Percentiles rank a stretch among this genome's conserved stretches.
phyloP scores from a whole-genome alignment of 2,329 filamentous ascomycete genomes.

The Monosporascus sp. region DNA sequence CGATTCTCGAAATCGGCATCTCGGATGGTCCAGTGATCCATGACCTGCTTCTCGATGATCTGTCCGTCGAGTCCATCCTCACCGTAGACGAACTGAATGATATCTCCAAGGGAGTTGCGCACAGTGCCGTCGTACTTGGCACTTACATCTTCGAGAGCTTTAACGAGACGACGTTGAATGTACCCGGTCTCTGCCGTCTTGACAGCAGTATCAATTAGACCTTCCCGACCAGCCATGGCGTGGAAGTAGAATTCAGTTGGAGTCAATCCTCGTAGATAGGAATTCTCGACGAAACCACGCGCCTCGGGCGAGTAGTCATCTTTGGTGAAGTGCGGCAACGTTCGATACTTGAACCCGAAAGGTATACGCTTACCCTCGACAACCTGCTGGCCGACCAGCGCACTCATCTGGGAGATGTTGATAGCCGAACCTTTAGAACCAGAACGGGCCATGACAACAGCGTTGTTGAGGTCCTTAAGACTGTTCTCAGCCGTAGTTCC shows the following conservation, averaged over 20 bases:
- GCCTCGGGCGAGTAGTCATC: constrained; percentile 98
- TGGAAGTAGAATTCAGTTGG: constrained; percentile 99
- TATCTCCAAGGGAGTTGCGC: constrained; percentile 91
- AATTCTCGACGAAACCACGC: constrained; percentile 97
- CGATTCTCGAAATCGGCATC: constrained; percentile 72
- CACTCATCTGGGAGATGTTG: constrained; percentile 99
- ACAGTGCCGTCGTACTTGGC: constrained; percentile 97
- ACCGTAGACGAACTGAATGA: constrained; percentile 95
- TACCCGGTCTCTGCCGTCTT: constrained; percentile 99
- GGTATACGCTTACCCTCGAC: constrained; percentile 98
- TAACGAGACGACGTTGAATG: constrained; percentile 96
- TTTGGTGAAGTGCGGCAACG: constrained; percentile 96
- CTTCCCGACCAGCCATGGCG: constrained; percentile 99
- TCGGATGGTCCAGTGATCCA: constrained; percentile 81
- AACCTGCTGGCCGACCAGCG: constrained; percentile 94
- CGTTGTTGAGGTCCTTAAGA: constrained; percentile 94
- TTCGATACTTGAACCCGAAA: constrained; percentile 98
- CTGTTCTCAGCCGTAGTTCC: constrained; percentile 88
- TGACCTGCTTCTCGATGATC: constrained; percentile 85
- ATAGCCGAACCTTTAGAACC: constrained; percentile 98
- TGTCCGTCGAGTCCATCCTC: constrained; percentile 95
- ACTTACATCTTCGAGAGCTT: constrained; percentile 95
- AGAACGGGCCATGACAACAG: constrained; percentile 91
- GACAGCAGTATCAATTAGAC: constrained; percentile 98
- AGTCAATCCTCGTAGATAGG: constrained; percentile 90